Base-by-base conservation (phyloP, 768 basidiomycete genomes). In the Collybia sp. region DNA sequence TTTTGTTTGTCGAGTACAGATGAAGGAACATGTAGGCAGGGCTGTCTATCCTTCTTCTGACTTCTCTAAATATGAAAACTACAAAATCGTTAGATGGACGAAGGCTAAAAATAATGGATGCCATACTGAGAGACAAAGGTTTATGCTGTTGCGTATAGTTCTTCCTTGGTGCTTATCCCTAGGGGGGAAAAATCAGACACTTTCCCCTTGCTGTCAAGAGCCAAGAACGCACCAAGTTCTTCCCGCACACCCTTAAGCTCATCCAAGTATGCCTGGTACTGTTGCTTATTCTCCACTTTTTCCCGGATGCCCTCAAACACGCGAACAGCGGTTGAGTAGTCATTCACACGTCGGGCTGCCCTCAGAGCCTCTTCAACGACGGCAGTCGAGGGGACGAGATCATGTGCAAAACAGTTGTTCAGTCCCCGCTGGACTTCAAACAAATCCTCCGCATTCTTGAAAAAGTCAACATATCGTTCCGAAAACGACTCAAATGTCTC, bases 361-460 rank as follows among this genome's bases (percentile, higher is more conserved):
- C 83, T 81, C 51, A 94, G 71, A 19, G 92, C 92, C 52, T 90
- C 88, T 70, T 93, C 91, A 45, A 94, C 70, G 57, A 95, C 90
- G 45, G 73, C 64, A 19, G 90, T 79, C 1, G 89, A 80, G 4
- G 93, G 93, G 12, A 96, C 93, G 52, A 96, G 81, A 67, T 99
- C 96, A 67, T 98, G 95, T 2, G 96, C 91, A 65, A 99, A 99
- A 74, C 94, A 97, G 79, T 99, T 99, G 78, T 99, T 98, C 59
- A 99, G 75, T 33, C 96, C 96, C 42, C 96, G 90, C 71, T 99
- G 95, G 53, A 99, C 88, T 75, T 99, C 96, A 63, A 99, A 99
- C 47, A 97, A 79, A 71, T 99, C 96, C 61, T 93, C 83, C 41
- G 92, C 93, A 46, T 81, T 77, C 61, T 88, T 70, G 79, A 99